Evolutionary conservation across 805 yeast genomes (phyloP).

Genomic region (Saturnispora mendoncae): DNA sequence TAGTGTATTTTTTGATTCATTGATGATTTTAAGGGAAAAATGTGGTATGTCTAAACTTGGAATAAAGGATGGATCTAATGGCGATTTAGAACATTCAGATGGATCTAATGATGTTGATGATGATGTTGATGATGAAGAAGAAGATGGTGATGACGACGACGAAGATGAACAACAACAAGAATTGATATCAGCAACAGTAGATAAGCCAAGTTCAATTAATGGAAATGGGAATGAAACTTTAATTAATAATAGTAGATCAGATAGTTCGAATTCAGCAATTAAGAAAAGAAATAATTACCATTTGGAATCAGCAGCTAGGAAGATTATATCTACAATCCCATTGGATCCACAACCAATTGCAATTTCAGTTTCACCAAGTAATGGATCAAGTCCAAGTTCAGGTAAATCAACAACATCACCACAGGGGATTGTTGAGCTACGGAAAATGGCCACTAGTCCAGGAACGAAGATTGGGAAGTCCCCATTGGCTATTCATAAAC

Average conservation of each 20-base stretch:
- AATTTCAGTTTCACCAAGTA: constrained; percentile 19
- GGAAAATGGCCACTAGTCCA: background rate
- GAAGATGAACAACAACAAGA: constrained; percentile 23
- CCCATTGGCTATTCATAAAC: constrained; percentile 7
- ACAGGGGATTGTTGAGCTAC: constrained; percentile 7
- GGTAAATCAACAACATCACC: constrained; percentile 9
- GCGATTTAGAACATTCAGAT: too few species aligned
- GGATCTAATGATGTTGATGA: constrained; percentile 21
- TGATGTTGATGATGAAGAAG: constrained; percentile 8
- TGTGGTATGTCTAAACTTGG: constrained; percentile 74
- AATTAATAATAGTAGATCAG: constrained; percentile 14
- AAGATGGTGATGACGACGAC: constrained; percentile 9
- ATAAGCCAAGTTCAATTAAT: too few species aligned
- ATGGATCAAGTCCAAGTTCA: constrained; percentile 13
- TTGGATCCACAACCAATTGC: constrained; percentile 75
- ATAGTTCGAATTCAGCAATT: constrained; percentile 13
- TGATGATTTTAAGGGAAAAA: constrained; percentile 76
- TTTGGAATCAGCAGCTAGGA: constrained; percentile 66
- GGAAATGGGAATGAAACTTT: too few species aligned
- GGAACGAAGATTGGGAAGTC: constrained; percentile 7
- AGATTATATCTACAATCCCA: constrained; percentile 69
- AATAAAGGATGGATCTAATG: constrained; percentile 22
- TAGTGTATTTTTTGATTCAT: constrained; percentile 83
- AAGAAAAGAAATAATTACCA: constrained; percentile 26
- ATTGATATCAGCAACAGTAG: too few species aligned